Evolutionary conservation across 441 rosid genomes (phyloP), one percentile per base, ranked within the genome.

Genomic region (Raphanus hybrid): DNA sequence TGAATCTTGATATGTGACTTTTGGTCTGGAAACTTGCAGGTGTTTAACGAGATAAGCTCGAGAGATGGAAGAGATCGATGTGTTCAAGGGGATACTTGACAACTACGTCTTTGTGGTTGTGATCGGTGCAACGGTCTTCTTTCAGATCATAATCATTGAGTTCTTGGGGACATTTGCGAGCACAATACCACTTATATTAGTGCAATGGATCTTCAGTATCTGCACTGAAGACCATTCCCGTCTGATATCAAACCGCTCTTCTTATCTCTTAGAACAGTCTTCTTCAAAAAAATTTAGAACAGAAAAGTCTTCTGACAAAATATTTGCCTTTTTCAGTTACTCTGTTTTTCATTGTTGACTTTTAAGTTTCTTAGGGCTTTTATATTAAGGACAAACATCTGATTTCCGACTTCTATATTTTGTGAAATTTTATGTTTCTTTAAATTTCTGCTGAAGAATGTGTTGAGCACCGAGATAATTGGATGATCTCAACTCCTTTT

Each of bases 11-110:
- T 52, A 52, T 68, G 15, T 68, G n/a, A 43, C 64, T 70, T 70
- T 73, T 57, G 61, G 64, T 61, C 32, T 70, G 58, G 50, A 16
- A 48, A 41, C 11, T 39, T 4, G 0, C 89, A 90, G 92, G 82
- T 90, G 67, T 90, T 88, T 80, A 90, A 90, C 37, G 92, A 90
- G 81, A 82, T 90, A 81, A 90, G 89, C 87, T 90, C 93, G 1
- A 84, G 96, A 89, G 81, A 90, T 90, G 92, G 95, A 88, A 74
- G 82, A 84, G 71, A 83, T 87, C 2, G 74, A 88, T 72, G 92
- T 90, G 9, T 85, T 88, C 83, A 87, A 81, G 7, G 92, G 92
- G 20, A 86, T 90, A 63, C 55, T 89, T 0, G 76, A 84, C 75
- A 89, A 89, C 64, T 67, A 85, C 26, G 91, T 90, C 7, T 89